phyloP scores from a whole-genome alignment of 2,329 filamentous ascomycete genomes.

The Colletotrichum sp. region DNA sequence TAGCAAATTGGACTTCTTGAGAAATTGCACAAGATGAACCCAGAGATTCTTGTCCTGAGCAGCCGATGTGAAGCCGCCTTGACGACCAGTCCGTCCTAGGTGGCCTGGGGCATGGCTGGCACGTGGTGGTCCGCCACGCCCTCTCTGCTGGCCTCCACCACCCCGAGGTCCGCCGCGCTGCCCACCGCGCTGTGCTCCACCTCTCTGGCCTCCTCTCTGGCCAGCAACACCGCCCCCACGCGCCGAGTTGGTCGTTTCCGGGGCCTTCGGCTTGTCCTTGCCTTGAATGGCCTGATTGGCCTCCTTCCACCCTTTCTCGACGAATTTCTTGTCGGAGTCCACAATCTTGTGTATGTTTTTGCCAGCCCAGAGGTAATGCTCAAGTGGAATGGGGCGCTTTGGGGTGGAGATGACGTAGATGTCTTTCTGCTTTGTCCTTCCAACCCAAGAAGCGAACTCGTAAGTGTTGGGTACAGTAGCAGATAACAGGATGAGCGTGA shows the following conservation, averaged over 20 bases:
- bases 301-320: conserved; percentile 94
- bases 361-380: conserved; percentile 95
- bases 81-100: conserved; percentile 86
- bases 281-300: conserved; percentile 84
- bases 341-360: conserved; percentile 96
- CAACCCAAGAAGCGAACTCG: conserved; percentile 98
- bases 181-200: conserved; percentile 46
- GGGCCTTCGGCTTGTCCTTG: conserved; percentile 75
- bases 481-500: conserved; percentile 92
- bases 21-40: conserved; percentile 92
- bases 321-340: conserved; percentile 87
- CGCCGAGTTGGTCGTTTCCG: conserved; percentile 36
- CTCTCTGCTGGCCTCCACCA: conserved; percentile 57
- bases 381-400: conserved; percentile 91
- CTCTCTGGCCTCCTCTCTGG: conserved; percentile 37
- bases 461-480: conserved; percentile 97
- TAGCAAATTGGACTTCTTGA: conserved; percentile 85
- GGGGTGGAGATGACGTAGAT: conserved; percentile 99
- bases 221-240: conserved; percentile 36
- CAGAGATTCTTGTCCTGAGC: conserved; percentile 96
- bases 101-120: conserved; percentile 75
- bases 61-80: conserved; percentile 84
- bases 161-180: conserved; percentile 55
- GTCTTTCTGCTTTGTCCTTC: conserved; percentile 96
- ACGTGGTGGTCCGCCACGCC: conserved; percentile 61